Conservation (phyloP, 2,329 filamentous ascomycete species). For the Fusarium gaditjirri region DNA sequence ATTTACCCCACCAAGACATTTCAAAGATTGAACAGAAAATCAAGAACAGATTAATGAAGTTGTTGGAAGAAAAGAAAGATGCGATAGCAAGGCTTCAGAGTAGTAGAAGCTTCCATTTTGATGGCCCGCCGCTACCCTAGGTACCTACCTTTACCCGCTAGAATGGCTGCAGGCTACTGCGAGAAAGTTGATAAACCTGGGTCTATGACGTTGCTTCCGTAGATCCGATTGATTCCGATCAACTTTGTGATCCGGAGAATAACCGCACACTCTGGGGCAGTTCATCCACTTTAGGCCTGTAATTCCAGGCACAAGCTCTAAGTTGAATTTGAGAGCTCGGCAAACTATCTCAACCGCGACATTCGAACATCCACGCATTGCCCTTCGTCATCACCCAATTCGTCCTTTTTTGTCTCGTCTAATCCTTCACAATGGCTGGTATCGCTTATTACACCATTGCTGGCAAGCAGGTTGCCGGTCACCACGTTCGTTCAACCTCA, state of each 20-base stretch:
- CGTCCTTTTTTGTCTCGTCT: constrained; percentile 39
- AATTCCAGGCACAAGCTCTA: constrained; percentile 48
- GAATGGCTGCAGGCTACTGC: neutral
- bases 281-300: constrained; percentile 42
- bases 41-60: neutral
- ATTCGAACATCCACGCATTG: constrained; percentile 46
- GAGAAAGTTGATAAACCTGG: neutral
- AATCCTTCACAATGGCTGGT: constrained; percentile 52
- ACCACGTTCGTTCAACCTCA: constrained; percentile 62
- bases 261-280: constrained; percentile 34
- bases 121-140: constrained; percentile 24
- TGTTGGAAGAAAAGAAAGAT: neutral
- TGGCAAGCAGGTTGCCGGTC: constrained; percentile 69
- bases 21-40: neutral
- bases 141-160: constrained; percentile 5
- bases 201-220: constrained; percentile 38
- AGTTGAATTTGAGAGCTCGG: constrained; percentile 44
- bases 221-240: constrained; percentile 43
- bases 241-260: constrained; percentile 43
- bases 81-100: neutral
- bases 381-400: constrained; percentile 44
- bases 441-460: constrained; percentile 63
- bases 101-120: constrained; percentile 32
- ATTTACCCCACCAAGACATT: constrained; percentile 59
- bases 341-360: constrained; percentile 44